Conservation (phyloP, 805 yeast species). For the Candida multigemmis region DNA sequence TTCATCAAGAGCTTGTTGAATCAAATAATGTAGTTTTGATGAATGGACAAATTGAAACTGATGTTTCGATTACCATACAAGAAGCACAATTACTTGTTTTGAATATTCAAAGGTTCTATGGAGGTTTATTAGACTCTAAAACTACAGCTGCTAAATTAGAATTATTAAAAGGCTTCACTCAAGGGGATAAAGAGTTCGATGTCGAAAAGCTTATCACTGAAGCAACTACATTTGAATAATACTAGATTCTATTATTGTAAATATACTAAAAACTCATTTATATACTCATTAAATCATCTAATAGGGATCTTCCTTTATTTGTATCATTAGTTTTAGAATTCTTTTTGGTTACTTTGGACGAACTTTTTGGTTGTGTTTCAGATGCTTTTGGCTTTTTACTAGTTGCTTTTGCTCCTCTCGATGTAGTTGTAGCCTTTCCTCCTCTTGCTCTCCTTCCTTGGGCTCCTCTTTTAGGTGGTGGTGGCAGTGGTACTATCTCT, state of each 20-base stretch:
- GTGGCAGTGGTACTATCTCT: too few relatives aligned
- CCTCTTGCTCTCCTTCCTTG: conserved; percentile 2
- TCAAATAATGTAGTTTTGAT: conserved; percentile 62
- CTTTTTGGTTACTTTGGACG: too few relatives aligned
- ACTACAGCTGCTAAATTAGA: conserved; percentile 39
- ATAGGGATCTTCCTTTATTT: conserved; percentile 3
- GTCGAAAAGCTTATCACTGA: conserved; percentile 62
- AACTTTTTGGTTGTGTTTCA: too few relatives aligned
- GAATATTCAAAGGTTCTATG: conserved; percentile 77
- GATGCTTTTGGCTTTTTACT: conserved; percentile 2
- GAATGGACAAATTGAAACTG: conserved; percentile 79
- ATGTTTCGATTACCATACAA: conserved; percentile 52
- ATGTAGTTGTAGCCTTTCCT: conserved; percentile 1
- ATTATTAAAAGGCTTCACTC: conserved; percentile 59
- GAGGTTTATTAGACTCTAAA: conserved; percentile 44
- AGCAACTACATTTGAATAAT: conserved; percentile 59
- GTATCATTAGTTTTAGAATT: background rate
- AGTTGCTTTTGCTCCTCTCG: conserved; percentile 2
- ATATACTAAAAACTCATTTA: conserved; percentile 3
- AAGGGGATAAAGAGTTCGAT: conserved; percentile 57
- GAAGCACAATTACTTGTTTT: conserved; percentile 74
- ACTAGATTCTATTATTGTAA: conserved; percentile 1
- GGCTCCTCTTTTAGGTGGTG: too few relatives aligned
- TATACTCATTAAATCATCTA: conserved; percentile 8
- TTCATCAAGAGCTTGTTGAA: conserved; percentile 68